phyloP scores from a whole-genome alignment of 208 protist genomes.

The Leishmania tarentolae region DNA sequence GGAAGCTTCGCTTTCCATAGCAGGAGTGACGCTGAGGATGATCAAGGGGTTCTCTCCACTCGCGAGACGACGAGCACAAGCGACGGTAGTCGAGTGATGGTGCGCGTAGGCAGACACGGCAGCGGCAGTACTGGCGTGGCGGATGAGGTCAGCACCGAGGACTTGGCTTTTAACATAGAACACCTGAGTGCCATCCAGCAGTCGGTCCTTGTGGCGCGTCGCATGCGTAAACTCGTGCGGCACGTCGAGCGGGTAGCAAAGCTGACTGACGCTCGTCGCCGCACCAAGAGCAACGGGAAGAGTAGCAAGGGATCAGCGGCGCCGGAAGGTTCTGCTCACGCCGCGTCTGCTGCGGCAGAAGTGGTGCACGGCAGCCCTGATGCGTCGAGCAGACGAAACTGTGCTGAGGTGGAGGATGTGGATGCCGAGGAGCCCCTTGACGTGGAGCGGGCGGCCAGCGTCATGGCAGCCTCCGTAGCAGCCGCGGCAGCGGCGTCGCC shows the following conservation, averaged over 20 bases:
- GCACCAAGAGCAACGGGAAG: constrained; percentile 27
- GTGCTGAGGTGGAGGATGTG: not conserved
- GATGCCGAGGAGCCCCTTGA: not conserved
- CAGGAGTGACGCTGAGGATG: constrained; percentile 1
- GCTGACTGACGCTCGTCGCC: constrained; percentile 51
- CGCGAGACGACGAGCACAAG: constrained; percentile 6
- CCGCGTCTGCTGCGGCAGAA: not conserved
- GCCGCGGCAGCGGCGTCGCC: constrained; percentile 18
- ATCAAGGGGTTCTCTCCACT: not conserved
- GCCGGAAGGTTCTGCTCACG: not conserved
- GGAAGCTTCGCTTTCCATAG: constrained; percentile 3
- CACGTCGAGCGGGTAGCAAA: constrained; percentile 76
- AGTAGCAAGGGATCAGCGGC: not conserved
- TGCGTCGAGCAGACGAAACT: not conserved
- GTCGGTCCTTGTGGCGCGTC: constrained; percentile 78
- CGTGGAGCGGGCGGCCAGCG: not conserved
- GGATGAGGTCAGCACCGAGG: not conserved
- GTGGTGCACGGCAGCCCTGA: not conserved
- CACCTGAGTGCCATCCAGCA: constrained; percentile 63
- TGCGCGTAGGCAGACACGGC: constrained; percentile 19
- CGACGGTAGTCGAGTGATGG: constrained; percentile 13
- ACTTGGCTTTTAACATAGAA: constrained; percentile 11
- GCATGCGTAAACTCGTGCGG: constrained; percentile 82
- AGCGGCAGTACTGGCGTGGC: not conserved
- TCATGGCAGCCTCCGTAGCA: constrained; percentile 15